Evolutionary conservation across 345 rosid species (phyloP).

Genomic region (Aethionema arabicum): DNA sequence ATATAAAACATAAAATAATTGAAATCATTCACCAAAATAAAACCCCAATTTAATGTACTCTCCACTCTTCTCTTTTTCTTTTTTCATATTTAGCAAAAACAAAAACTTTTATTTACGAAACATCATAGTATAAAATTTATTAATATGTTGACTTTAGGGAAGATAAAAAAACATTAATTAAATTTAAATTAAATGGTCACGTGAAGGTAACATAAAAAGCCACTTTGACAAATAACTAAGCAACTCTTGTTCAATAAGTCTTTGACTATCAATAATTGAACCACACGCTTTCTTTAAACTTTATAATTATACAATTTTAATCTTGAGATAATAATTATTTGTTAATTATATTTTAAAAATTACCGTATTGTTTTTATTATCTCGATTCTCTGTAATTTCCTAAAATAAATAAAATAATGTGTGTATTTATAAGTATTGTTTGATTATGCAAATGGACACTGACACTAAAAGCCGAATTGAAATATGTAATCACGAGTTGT

Average conservation of each 20-base stretch:
- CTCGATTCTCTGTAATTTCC: conserved; percentile 14
- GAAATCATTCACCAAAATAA: not conserved
- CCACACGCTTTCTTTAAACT: conserved; percentile 28
- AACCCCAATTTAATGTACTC: conserved; percentile 6
- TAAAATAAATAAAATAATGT: not conserved
- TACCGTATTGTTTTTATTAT: conserved; percentile 14
- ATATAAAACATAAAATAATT: not conserved
- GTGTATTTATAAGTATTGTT: not conserved
- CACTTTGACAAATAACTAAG: conserved; percentile 37
- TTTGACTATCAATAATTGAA: conserved; percentile 33
- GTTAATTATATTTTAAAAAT: not conserved
- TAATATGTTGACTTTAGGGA: conserved; percentile 30
- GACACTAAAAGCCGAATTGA: not conserved
- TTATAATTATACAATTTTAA: not conserved
- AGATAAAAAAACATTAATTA: not conserved
- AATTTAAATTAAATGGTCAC: conserved; percentile 33
- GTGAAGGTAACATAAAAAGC: conserved; percentile 33
- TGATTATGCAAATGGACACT: conserved; percentile 8
- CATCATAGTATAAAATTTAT: conserved; percentile 24
- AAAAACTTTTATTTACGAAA: conserved; percentile 11
- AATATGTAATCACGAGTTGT: too few species aligned
- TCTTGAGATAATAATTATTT: not conserved
- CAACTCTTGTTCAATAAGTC: conserved; percentile 30
- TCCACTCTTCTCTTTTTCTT: conserved; percentile 3
- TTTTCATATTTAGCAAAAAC: conserved; percentile 16